phyloP scores from a whole-genome alignment of 169 alveolate species.

The Eimeria zaria region DNA sequence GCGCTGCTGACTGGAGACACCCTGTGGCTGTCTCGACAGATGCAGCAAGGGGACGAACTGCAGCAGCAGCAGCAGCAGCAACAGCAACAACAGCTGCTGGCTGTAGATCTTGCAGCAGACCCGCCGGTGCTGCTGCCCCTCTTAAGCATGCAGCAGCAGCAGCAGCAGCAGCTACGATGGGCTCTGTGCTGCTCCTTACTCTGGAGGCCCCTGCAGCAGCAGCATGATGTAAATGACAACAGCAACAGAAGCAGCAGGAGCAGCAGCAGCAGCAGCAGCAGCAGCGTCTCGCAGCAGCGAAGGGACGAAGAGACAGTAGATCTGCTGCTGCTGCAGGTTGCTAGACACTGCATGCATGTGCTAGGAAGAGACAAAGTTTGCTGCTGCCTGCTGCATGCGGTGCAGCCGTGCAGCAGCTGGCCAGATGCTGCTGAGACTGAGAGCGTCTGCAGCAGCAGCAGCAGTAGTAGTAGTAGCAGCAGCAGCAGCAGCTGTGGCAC shows the following conservation, averaged over 20 bases:
- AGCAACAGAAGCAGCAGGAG: conserved; percentile 57
- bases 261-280: conserved; percentile 21
- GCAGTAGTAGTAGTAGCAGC: conserved; percentile 40
- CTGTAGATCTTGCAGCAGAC: conserved; percentile 57
- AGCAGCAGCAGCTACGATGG: conserved; percentile 70
- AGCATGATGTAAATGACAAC: background rate
- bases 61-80: conserved; percentile 65
- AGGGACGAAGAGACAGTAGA: background rate
- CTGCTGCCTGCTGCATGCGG: conserved; percentile 62
- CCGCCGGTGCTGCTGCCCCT: conserved; percentile 71
- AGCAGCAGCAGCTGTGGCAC: background rate
- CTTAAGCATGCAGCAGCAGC: conserved; percentile 44
- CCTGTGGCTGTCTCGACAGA: conserved; percentile 38
- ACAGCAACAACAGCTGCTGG: conserved; percentile 29
- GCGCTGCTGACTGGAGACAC: conserved; percentile 16
- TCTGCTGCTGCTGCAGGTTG: conserved; percentile 65
- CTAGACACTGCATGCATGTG: conserved; percentile 18
- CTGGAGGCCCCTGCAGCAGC: background rate
- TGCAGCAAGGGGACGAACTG: conserved; percentile 21
- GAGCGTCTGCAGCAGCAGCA: conserved; percentile 40
- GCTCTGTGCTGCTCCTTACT: background rate
- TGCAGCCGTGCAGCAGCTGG: conserved; percentile 62
- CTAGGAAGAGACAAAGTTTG: background rate
- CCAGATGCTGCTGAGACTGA: conserved; percentile 2
- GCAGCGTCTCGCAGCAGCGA: conserved; percentile 5